Conservation (phyloP, 2,329 filamentous ascomycete species). For the Chaetoscypha palmicola region DNA sequence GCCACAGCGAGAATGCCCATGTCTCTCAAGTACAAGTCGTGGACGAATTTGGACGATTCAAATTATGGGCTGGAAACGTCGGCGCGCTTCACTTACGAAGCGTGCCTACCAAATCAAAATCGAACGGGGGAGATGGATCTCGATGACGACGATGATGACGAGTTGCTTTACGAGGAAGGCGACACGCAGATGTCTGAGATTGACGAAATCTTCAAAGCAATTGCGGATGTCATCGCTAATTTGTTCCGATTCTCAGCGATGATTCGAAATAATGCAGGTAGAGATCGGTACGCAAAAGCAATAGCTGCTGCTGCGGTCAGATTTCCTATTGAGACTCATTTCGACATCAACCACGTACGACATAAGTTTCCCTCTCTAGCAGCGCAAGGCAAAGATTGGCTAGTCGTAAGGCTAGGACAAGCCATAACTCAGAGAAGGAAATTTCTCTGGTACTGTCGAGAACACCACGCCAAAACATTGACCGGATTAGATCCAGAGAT, state of each 20-base stretch:
- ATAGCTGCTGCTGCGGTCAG: slow-evolving; percentile 2
- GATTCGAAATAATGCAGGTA: slow-evolving; percentile 10
- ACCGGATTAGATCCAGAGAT: no score
- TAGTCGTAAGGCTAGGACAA: slow-evolving; percentile 21
- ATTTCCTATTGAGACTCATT: slow-evolving; percentile 6
- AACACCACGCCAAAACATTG: slow-evolving; percentile 20
- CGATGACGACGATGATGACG: neutral
- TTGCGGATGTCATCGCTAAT: slow-evolving; percentile 9
- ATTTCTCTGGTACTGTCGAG: slow-evolving; percentile 25
- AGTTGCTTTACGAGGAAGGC: neutral
- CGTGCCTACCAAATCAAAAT: neutral
- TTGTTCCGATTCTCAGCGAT: slow-evolving; percentile 14
- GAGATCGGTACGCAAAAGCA: slow-evolving; percentile 14
- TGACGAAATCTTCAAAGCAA: slow-evolving; percentile 12
- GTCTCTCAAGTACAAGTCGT: neutral
- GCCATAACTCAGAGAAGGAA: slow-evolving; percentile 26
- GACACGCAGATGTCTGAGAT: slow-evolving; percentile 12
- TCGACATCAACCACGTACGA: slow-evolving; percentile 12
- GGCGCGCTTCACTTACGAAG: neutral
- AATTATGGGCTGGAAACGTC: slow-evolving; percentile 3
- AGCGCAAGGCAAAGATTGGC: slow-evolving; percentile 5
- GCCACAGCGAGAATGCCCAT: neutral
- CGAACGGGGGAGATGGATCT: neutral
- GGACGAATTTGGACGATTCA: neutral
- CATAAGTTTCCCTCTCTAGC: slow-evolving; percentile 11